Evolutionary conservation across 495 filamentous ascomycete genomes (phyloP).

Genomic region (Sporormia fimetaria): DNA sequence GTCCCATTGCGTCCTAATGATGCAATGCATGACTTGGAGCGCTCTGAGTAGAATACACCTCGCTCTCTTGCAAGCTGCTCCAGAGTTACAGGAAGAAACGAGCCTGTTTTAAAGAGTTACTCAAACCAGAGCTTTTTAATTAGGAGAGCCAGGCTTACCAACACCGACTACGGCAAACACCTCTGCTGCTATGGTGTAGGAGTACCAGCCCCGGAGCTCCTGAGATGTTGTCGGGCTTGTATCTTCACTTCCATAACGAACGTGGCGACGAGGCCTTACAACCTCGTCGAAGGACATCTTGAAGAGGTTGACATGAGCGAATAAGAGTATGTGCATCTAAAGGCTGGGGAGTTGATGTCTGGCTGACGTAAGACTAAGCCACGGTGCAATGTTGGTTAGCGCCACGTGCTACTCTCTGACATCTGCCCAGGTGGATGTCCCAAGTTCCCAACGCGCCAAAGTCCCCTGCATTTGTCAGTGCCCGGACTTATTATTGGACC

Average conservation of each 20-base stretch:
- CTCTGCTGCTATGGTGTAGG: slow-evolving; percentile 15
- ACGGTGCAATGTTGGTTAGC: too few species aligned
- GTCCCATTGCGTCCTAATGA: slow-evolving; percentile 3
- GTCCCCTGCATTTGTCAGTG: too few species aligned
- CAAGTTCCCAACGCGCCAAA: too few species aligned
- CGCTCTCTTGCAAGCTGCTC: slow-evolving; percentile 84
- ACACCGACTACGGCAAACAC: slow-evolving; percentile 21
- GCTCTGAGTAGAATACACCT: slow-evolving; percentile 70
- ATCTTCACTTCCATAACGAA: slow-evolving; percentile 12
- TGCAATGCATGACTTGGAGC: slow-evolving; percentile 49
- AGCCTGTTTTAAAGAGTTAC: slow-evolving; percentile 24
- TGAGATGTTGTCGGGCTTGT: slow-evolving; percentile 7
- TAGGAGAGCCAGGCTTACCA: slow-evolving; percentile 4
- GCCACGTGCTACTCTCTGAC: too few species aligned
- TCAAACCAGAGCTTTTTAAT: background rate
- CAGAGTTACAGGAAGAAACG: slow-evolving; percentile 66
- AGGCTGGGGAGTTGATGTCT: too few species aligned
- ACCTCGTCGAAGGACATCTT: slow-evolving; percentile 14
- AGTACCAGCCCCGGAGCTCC: slow-evolving; percentile 18
- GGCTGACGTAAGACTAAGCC: too few species aligned
- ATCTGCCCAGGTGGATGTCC: too few species aligned
- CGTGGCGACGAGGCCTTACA: slow-evolving; percentile 1
- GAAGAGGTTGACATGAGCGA: too few species aligned
- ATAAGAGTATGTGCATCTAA: too few species aligned
- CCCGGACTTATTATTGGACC: too few species aligned